Base-by-base conservation (phyloP, 805 yeast genomes). In the Wickerhamomyces kurtzmanii region DNA sequence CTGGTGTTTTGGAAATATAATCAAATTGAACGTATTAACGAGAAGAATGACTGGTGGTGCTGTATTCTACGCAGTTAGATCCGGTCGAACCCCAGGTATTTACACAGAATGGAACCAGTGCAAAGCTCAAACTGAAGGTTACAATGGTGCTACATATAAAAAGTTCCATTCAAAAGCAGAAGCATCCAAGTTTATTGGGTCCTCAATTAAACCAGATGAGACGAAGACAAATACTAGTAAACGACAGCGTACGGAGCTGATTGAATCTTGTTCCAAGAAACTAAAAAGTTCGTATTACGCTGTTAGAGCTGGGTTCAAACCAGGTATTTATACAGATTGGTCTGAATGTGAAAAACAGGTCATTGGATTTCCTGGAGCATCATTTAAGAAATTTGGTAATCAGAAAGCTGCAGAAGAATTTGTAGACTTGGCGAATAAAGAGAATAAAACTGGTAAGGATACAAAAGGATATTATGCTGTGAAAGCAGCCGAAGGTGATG, bases 41-140 rank as follows among this genome's bases (percentile, higher is more conserved):
- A n/a, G n/a, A n/a, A n/a, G n/a, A n/a, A n/a, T n/a, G n/a, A n/a
- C n/a, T n/a, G n/a, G n/a, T n/a, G n/a, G n/a, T n/a, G n/a, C n/a
- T n/a, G n/a, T n/a, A 5, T 67, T 38, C 36, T 75, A 75, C 38
- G 82, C 79, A 1, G 81, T 75, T 2, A 59, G 53, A 17, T 54
- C 49, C 5, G 84, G 85, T 2, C 53, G 72, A 12, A 31, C 34
- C 3, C 42, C 53, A 2, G 94, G 94, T 1, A 58, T 84, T 1
- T 84, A 55, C 49, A 38, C 31, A 6, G 49, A 50, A 12, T 85
- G 95, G 95, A 45, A 47, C 1, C 71, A 63, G 5, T 72, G 78
- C 31, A 55, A 64, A 29, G 37, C 39, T 0, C 68, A 71, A 24
- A 80, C 75, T 1, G 38, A 42, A 6, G 84, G 87, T 0, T 76